These are phyloP conservation scores for Trichoderma sp. DNA, from an alignment of 2,329 filamentous ascomycete genomes.

Conservation along the genomic window DNA sequence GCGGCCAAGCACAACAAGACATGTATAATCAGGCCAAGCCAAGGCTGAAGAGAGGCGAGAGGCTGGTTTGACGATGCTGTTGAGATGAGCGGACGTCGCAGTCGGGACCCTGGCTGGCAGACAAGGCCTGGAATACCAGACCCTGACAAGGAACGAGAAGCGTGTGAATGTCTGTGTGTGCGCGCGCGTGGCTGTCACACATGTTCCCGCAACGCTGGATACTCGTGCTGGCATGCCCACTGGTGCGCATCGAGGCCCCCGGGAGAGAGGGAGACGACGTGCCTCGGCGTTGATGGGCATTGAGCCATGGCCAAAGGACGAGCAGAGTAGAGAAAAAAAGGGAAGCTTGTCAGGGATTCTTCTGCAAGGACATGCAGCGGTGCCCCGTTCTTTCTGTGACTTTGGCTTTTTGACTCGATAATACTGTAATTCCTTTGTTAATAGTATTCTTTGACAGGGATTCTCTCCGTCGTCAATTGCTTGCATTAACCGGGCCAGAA, in stretches of 20 bases:
- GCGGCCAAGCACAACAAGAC: too few species aligned
- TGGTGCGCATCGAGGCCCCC: constrained; percentile 18
- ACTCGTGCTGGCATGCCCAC: neutral
- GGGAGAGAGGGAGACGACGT: neutral
- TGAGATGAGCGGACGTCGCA: constrained; percentile 17
- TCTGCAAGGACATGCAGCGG: neutral
- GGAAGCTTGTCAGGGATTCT: neutral
- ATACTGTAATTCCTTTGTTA: too few species aligned
- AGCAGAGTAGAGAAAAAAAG: neutral
- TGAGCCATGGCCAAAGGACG: neutral
- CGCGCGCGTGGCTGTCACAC: constrained; percentile 16
- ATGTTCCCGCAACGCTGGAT: constrained; percentile 21
- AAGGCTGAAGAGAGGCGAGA: constrained; percentile 21
- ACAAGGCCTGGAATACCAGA: neutral
- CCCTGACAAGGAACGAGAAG: neutral
- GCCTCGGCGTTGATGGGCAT: neutral
- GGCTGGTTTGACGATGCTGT: neutral
- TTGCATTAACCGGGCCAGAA: neutral
- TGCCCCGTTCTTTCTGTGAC: neutral
- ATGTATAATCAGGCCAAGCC: neutral
- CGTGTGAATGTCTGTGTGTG: neutral
- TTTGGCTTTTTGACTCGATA: neutral
- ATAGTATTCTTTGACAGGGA: neutral
- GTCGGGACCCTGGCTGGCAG: neutral
- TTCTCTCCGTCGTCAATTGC: neutral